phyloP scores from a whole-genome alignment of 768 basidiomycete genomes.

The Cytidiella melzeri region DNA sequence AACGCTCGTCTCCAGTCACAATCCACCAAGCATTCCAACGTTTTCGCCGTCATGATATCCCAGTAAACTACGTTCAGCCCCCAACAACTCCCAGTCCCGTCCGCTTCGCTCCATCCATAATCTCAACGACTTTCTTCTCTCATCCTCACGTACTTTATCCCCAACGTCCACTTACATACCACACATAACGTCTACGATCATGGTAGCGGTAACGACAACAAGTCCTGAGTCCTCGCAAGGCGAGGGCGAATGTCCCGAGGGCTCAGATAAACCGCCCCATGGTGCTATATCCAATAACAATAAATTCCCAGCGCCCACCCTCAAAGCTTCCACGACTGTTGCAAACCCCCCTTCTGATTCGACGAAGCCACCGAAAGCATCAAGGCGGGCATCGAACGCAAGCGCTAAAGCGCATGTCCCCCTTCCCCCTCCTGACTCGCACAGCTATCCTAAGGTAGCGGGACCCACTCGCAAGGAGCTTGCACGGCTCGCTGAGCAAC shows the following conservation, averaged over 20 bases:
- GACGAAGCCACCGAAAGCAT: constrained; percentile 6
- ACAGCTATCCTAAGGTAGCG: constrained; percentile 43
- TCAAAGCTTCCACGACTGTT: no score
- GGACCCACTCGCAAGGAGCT: constrained; percentile 42
- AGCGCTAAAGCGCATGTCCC: constrained; percentile 31
- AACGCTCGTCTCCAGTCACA: constrained; percentile 3
- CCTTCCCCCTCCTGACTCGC: constrained; percentile 46
- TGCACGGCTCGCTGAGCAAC: constrained; percentile 24
- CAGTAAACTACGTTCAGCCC: constrained; percentile 25
- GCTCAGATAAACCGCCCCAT: constrained; percentile 54
- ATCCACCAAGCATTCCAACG: constrained; percentile 17
- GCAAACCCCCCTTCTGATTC: constrained; percentile 10
- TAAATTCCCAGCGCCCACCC: constrained; percentile 14
- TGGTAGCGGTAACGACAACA: constrained; percentile 39
- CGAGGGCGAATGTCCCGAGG: constrained; percentile 52
- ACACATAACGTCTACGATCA: constrained; percentile 22
- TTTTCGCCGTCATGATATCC: constrained; percentile 31
- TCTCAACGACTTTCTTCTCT: constrained; percentile 1
- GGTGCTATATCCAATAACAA: constrained; percentile 5
- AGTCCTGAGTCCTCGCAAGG: constrained; percentile 45
- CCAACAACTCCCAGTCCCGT: constrained; percentile 13
- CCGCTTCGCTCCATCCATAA: constrained; percentile 6
- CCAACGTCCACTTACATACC: no score
- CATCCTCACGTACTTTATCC: constrained; percentile 11
- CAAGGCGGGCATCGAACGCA: constrained; percentile 14